Evolutionary conservation across 2,329 filamentous ascomycete species (phyloP).

Genomic region (Diplodia intermedia): DNA sequence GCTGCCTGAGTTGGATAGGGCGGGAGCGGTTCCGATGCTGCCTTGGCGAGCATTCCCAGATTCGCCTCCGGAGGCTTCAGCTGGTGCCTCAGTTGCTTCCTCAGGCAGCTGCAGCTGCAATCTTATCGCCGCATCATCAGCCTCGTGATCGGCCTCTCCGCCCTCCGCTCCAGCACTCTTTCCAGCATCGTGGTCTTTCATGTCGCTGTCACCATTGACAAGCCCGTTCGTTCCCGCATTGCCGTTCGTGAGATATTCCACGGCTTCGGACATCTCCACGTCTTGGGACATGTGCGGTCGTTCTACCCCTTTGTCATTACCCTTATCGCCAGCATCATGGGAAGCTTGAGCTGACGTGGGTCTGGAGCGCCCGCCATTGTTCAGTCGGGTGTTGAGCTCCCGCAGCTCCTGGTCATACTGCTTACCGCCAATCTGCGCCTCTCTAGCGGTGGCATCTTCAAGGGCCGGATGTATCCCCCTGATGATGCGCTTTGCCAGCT

Average conservation of each 20-base stretch:
- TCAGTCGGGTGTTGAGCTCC: conserved; percentile 76
- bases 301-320: conserved; percentile 29
- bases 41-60: conserved; percentile 40
- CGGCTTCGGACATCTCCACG: conserved; percentile 29
- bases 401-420: conserved; percentile 70
- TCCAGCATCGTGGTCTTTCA: conserved; percentile 55
- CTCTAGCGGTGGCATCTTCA: conserved; percentile 76
- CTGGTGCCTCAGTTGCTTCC: conserved; percentile 12
- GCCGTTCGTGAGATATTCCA: conserved; percentile 25
- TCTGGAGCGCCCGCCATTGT: conserved; percentile 65
- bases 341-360: conserved; percentile 52
- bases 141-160: conserved; percentile 47
- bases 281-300: conserved; percentile 24
- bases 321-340: conserved; percentile 38
- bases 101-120: conserved; percentile 21
- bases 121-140: conserved; percentile 25
- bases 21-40: conserved; percentile 35
- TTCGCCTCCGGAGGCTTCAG: conserved; percentile 1
- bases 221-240: conserved; percentile 33
- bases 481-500: conserved; percentile 86
- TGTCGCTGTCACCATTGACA: conserved; percentile 25
- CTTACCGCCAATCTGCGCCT: conserved; percentile 79
- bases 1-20: conserved; percentile 40
- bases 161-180: conserved; percentile 49
- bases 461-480: conserved; percentile 80